phyloP scores from a whole-genome alignment of 352 stramenopile genomes.

The Pythium rishiriense region DNA sequence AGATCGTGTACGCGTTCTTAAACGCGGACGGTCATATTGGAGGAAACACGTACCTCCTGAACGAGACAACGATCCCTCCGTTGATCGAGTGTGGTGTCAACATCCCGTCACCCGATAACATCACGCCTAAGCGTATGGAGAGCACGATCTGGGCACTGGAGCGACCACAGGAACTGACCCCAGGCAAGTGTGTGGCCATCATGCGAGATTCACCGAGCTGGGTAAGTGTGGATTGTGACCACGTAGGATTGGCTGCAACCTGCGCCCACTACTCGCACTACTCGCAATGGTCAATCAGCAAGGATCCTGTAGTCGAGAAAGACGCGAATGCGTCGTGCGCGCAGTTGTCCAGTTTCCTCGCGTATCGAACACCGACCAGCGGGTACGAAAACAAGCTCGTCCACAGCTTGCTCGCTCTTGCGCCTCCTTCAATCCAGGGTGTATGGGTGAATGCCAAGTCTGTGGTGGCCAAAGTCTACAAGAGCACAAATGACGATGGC shows the following conservation, averaged over 20 bases:
- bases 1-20: conserved; percentile 83
- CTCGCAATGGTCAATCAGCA: conserved; percentile 21
- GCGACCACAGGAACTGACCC: conserved; percentile 32
- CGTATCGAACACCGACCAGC: conserved; percentile 19
- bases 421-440: conserved; percentile 20
- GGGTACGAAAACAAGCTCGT: conserved; percentile 31
- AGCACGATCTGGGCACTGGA: conserved; percentile 64
- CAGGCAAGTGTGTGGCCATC: conserved; percentile 53
- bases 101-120: conserved; percentile 79
- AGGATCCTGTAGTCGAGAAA: conserved; percentile 17
- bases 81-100: conserved; percentile 75
- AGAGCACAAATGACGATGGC: background rate
- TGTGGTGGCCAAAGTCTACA: conserved; percentile 3
- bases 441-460: conserved; percentile 30
- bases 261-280: conserved; percentile 16
- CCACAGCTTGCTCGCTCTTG: conserved; percentile 16
- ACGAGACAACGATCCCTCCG: conserved; percentile 63
- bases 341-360: background rate
- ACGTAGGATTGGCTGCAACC: conserved; percentile 17
- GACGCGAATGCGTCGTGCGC: conserved; percentile 23
- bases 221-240: conserved; percentile 60
- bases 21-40: conserved; percentile 77
- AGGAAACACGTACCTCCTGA: conserved; percentile 62
- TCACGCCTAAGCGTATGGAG: conserved; percentile 83
- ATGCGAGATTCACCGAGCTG: conserved; percentile 40